Percentiles rank a stretch among this genome's conserved stretches.
Evolutionary conservation across 2,329 filamentous ascomycete species (phyloP).

Genomic region (Clarireedia monteithiana): DNA sequence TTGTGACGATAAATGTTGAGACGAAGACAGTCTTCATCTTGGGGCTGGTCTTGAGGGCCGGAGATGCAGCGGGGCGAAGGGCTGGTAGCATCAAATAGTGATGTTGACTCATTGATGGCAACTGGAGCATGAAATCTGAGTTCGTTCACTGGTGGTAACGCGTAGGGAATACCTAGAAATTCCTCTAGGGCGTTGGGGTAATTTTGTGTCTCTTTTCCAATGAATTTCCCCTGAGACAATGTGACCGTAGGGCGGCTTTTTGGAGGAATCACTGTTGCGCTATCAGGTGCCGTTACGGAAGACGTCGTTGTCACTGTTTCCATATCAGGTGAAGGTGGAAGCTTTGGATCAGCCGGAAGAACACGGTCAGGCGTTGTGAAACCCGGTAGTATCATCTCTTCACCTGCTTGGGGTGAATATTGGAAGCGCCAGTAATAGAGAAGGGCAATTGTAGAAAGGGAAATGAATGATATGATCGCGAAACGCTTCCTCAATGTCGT

Average conservation of each 20-base stretch:
- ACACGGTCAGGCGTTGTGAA: neutral
- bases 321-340: neutral
- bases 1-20: conserved; percentile 39
- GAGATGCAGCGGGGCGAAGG: conserved; percentile 29
- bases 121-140: conserved; percentile 35
- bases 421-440: conserved; percentile 2
- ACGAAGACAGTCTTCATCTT: conserved; percentile 45
- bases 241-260: conserved; percentile 6
- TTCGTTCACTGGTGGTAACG: conserved; percentile 38
- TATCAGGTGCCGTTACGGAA: neutral
- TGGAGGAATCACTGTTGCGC: neutral
- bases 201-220: conserved; percentile 15
- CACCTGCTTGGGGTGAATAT: neutral
- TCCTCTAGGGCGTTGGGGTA: conserved; percentile 27
- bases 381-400: neutral
- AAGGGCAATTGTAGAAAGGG: neutral
- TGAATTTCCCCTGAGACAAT: conserved; percentile 22
- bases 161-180: conserved; percentile 44
- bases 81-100: conserved; percentile 30
- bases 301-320: neutral
- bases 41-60: conserved; percentile 3
- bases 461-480: neutral
- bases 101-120: conserved; percentile 13
- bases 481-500: conserved; percentile 1
- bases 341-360: neutral